Evolutionary conservation across 768 basidiomycete genomes (phyloP), one percentile per base, ranked within the genome.

Genomic region (Mycena galopus): DNA sequence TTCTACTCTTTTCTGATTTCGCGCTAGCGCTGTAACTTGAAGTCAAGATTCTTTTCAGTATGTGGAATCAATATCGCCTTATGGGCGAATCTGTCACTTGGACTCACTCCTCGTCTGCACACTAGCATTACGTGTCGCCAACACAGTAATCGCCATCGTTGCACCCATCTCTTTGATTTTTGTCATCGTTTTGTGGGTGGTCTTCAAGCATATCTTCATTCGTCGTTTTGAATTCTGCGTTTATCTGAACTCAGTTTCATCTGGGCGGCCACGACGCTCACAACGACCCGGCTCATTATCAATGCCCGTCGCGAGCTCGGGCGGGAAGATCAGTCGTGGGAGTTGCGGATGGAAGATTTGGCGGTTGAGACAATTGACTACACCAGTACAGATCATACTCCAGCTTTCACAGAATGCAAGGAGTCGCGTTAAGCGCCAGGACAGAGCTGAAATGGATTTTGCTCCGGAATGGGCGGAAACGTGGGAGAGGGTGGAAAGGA

Each of bases 221-320:
- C 29, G 14, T 25, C 32, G 29, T 35, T 1, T 35, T n/a, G 12
- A 19, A 12, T 44, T 14, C 39, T n/a, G n/a, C n/a, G 8, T 37
- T 35, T 16, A 9, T 25, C n/a, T 17, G 2, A 23, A 30, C n/a
- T 3, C 29, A 70, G 69, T 11, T 71, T 65, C 47, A 60, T 71
- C 27, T 71, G 63, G 69, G 44, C 63, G 0, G 57, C 63, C 7
- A 60, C 57, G 8, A 71, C 69, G 1, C 4, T 55, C 21, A 71
- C 69, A 0, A 71, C 69, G 23, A 60, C 27, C 47, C 44, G 64
- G 7, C 56, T 71, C 3, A 71, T 71, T 35, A 65, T 71, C 58
- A 65, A 71, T 57, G 53, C 64, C 17, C 63, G 69, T 3, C 57
- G 58, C 29, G 39, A 29, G 10, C 39, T 23, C 3, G 53, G 51